Percentiles rank a stretch among this genome's conserved stretches.
Evolutionary conservation across 495 filamentous ascomycete genomes (phyloP).

Genomic region (Sphaerosporella brunnea): DNA sequence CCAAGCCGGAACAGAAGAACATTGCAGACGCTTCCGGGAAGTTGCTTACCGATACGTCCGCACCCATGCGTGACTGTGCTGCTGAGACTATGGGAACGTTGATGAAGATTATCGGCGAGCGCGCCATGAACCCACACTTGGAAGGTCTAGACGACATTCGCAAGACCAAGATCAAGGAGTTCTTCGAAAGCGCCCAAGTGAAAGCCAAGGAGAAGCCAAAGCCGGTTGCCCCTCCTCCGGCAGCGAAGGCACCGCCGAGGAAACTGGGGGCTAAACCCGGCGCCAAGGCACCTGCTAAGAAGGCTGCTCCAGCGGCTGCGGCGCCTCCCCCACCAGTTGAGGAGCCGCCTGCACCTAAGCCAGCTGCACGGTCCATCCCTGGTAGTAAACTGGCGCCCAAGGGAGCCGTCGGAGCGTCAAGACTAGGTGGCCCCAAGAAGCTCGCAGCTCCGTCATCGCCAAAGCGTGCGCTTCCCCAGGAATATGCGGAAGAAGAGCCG

Average conservation of each 20-base stretch:
- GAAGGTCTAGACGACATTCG: constrained; percentile 90
- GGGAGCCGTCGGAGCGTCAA: constrained; percentile 49
- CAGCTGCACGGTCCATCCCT: constrained; percentile 35
- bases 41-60: constrained; percentile 70
- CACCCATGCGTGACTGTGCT: constrained; percentile 66
- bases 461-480: constrained; percentile 39
- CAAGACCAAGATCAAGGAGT: constrained; percentile 93
- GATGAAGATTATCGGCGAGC: constrained; percentile 97
- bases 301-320: constrained; percentile 31
- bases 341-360: constrained; percentile 30
- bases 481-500: constrained; percentile 41
- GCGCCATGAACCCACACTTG: constrained; percentile 89
- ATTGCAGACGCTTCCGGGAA: constrained; percentile 79
- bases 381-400: constrained; percentile 51
- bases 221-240: constrained; percentile 50
- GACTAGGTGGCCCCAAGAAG: constrained; percentile 53
- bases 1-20: constrained; percentile 61
- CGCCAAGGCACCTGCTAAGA: constrained; percentile 33
- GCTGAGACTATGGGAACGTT: constrained; percentile 84
- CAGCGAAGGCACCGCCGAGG: constrained; percentile 41
- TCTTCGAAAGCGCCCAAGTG: constrained; percentile 76
- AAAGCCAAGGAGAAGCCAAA: constrained; percentile 96
- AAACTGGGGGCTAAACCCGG: constrained; percentile 32
- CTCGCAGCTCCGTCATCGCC: constrained; percentile 49
- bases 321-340: constrained; percentile 28